phyloP scores from a whole-genome alignment of 2,329 filamentous ascomycete species.

The Pseudocercospora eumusae region DNA sequence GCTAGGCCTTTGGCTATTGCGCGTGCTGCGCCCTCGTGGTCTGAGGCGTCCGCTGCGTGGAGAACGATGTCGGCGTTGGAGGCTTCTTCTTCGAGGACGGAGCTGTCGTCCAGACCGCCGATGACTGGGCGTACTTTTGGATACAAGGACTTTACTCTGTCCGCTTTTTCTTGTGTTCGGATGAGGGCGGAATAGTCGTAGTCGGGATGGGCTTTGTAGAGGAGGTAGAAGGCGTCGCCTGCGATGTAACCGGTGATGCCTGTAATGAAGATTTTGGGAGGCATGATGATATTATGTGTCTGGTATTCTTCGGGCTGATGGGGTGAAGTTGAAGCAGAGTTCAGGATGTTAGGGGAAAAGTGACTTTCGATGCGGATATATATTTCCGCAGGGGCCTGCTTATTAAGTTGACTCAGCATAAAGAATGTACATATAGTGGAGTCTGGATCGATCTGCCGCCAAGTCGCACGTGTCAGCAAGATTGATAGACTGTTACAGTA shows the following conservation, averaged over 20 bases:
- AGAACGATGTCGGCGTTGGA: conserved; percentile 56
- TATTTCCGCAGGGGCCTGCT: no score
- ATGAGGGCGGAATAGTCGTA: conserved; percentile 53
- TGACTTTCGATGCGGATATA: no score
- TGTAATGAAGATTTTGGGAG: conserved; percentile 38
- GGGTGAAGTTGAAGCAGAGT: conserved; percentile 18
- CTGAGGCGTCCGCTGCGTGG: conserved; percentile 49
- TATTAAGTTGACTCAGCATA: no score
- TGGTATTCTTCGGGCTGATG: not conserved
- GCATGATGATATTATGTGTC: conserved; percentile 22
- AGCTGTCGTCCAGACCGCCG: conserved; percentile 52
- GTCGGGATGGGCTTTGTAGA: conserved; percentile 52
- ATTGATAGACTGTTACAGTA: not conserved
- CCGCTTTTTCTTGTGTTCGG: conserved; percentile 53
- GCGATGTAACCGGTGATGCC: conserved; percentile 47
- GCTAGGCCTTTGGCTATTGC: conserved; percentile 57
- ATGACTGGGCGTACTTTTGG: conserved; percentile 52
- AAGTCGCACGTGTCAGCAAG: not conserved
- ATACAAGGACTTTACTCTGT: conserved; percentile 39
- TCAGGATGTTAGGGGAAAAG: no score
- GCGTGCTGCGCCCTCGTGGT: conserved; percentile 50
- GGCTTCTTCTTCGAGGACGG: conserved; percentile 51
- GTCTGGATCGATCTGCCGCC: not conserved
- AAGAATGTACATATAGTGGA: no score
- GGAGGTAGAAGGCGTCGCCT: conserved; percentile 49